Evolutionary conservation across 192 early-diverging fungal genomes (phyloP).

Genomic region (Endogone sp.): DNA sequence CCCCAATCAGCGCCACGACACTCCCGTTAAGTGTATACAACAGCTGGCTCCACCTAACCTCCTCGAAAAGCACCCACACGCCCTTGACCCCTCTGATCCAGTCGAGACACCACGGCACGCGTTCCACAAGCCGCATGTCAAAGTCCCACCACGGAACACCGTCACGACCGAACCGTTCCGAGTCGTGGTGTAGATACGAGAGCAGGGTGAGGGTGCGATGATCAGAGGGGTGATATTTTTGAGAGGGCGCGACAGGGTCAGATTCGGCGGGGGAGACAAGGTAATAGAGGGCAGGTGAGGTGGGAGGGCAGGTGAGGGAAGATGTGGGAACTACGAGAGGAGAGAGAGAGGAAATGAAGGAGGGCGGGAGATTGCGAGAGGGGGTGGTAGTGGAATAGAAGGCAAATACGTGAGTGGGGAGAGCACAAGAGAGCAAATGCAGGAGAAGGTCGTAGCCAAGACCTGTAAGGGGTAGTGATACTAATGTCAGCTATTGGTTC

Average conservation of each 20-base stretch:
- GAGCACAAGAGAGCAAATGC: conserved; percentile 52
- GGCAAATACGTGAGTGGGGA: conserved; percentile 70
- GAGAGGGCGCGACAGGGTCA: conserved; percentile 26
- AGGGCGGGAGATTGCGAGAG: conserved; percentile 37
- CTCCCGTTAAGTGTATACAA: conserved; percentile 82
- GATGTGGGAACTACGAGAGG: conserved; percentile 1
- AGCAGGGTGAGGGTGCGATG: conserved; percentile 61
- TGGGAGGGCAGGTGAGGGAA: not conserved
- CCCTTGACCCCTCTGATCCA: conserved; percentile 53
- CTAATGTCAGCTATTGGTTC: conserved; percentile 22
- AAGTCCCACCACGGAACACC: conserved; percentile 47
- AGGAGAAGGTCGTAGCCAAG: conserved; percentile 83
- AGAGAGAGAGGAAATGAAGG: conserved; percentile 38
- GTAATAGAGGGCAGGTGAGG: conserved; percentile 7
- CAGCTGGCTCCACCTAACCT: conserved; percentile 75
- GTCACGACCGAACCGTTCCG: not conserved
- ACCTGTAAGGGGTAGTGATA: conserved; percentile 30
- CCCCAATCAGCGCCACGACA: conserved; percentile 72
- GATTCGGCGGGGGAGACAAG: conserved; percentile 9
- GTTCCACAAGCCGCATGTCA: conserved; percentile 45
- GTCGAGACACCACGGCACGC: conserved; percentile 54
- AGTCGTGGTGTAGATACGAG: conserved; percentile 63
- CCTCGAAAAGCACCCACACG: conserved; percentile 65
- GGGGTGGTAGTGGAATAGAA: conserved; percentile 29
- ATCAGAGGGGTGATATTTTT: conserved; percentile 55